phyloP scores from a whole-genome alignment of 495 filamentous ascomycete species.

The Pseudevernia furfuracea region DNA sequence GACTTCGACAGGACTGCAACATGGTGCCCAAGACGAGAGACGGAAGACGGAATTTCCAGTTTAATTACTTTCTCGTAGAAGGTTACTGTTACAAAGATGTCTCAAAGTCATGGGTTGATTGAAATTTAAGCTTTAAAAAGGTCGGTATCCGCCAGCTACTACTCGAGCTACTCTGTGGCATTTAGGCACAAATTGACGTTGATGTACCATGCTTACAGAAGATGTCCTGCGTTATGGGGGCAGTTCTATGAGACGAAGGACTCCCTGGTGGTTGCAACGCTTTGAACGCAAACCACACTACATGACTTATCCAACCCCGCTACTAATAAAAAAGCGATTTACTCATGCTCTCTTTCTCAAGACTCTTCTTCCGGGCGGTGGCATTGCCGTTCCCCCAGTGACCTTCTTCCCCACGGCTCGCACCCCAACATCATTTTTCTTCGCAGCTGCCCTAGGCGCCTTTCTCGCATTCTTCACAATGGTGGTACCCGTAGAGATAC shows the following conservation, averaged over 20 bases:
- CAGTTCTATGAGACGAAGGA: neutral
- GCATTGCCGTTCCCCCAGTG: conserved; percentile 33
- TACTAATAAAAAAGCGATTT: neutral
- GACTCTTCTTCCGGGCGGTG: conserved; percentile 36
- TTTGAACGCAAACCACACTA: conserved; percentile 4
- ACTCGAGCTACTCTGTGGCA: neutral
- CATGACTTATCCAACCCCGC: conserved; percentile 7
- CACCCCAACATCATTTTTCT: conserved; percentile 31
- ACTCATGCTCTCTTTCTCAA: conserved; percentile 42
- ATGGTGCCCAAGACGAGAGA: neutral
- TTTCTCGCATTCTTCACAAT: conserved; percentile 53
- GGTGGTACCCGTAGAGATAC: conserved; percentile 46
- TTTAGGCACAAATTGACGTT: neutral
- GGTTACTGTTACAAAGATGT: neutral
- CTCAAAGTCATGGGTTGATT: neutral
- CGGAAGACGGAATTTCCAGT: no score
- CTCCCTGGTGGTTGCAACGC: neutral
- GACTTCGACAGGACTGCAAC: neutral
- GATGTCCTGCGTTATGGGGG: neutral
- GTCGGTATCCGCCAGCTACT: neutral
- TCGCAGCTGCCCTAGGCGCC: conserved; percentile 39
- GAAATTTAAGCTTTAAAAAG: neutral
- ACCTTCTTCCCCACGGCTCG: conserved; percentile 41
- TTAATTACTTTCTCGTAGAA: no score
- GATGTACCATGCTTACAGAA: neutral